Evolutionary conservation across 148 eudicot genomes (phyloP).

Genomic region (Silene conica): DNA sequence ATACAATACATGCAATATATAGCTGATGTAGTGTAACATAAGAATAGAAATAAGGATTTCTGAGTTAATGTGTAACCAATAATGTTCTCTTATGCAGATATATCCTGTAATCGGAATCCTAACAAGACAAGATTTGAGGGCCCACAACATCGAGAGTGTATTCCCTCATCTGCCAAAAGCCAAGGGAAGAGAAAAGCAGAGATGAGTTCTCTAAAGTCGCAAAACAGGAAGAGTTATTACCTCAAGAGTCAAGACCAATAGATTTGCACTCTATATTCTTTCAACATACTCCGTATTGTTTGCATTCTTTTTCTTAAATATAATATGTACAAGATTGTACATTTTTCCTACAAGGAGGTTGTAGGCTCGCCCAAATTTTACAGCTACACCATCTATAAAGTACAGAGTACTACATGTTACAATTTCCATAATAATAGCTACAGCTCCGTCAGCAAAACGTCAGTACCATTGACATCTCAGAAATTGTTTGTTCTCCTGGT

Average conservation of each 20-base stretch:
- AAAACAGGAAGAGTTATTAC: conserved; percentile 12
- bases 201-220: conserved; percentile 27
- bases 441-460: conserved; percentile 1
- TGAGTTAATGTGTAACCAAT: conserved; percentile 17
- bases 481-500: conserved; percentile 8
- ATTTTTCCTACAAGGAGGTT: conserved; percentile 15
- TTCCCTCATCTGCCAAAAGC: conserved; percentile 68
- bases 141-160: conserved; percentile 67
- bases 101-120: conserved; percentile 81
- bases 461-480: conserved; percentile 4
- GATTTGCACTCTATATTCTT: conserved; percentile 27
- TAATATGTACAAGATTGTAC: conserved; percentile 28
- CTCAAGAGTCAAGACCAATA: conserved; percentile 1
- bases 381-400: conserved; percentile 15
- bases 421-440: conserved; percentile 1
- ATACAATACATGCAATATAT: neutral
- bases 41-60: neutral
- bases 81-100: conserved; percentile 39
- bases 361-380: conserved; percentile 18
- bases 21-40: neutral
- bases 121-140: conserved; percentile 91
- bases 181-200: conserved; percentile 54
- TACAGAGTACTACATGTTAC: neutral
- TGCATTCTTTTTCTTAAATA: conserved; percentile 21
- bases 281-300: conserved; percentile 13